Base-by-base conservation (phyloP, 768 basidiomycete species). In the Mycena galericulata region DNA sequence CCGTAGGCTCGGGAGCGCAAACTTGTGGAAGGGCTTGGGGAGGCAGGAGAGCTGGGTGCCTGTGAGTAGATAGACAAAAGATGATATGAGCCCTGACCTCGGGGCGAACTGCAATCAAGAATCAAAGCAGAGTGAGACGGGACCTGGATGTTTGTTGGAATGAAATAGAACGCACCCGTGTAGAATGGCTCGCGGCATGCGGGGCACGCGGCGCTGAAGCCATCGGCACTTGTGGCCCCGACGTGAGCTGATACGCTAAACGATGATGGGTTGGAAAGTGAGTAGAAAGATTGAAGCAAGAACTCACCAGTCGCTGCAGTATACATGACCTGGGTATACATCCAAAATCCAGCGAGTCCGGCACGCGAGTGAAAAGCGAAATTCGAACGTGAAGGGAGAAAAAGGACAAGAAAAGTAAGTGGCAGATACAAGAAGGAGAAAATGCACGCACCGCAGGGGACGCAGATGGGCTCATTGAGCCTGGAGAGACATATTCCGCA, bases 251-350 rank as follows among this genome's bases (percentile, higher is more conserved):
- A 77, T n/a, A 92, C 80, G 68, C 90, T n/a, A n/a, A n/a, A n/a
- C n/a, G n/a, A n/a, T n/a, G n/a, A n/a, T n/a, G n/a, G n/a, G n/a
- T n/a, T n/a, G n/a, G n/a, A n/a, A n/a, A n/a, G n/a, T n/a, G n/a
- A n/a, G n/a, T n/a, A n/a, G n/a, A n/a, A n/a, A n/a, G n/a, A n/a
- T n/a, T n/a, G n/a, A n/a, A n/a, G n/a, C n/a, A n/a, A n/a, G n/a
- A n/a, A n/a, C n/a, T n/a, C n/a, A n/a, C n/a, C n/a, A 92, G 18
- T 79, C 78, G 64, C 84, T 83, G 76, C 90, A 92, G 74, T 88
- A 89, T 17, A 92, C 79, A 69, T 92, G 90, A 22, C 90, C 90
- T 92, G 41, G 41, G 20, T n/a, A n/a, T n/a, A n/a, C n/a, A n/a
- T n/a, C n/a, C n/a, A n/a, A n/a, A n/a, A n/a, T n/a, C n/a, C n/a